Conservation (phyloP, 305 asterid genomes). For the Caryopteris hybrid region DNA sequence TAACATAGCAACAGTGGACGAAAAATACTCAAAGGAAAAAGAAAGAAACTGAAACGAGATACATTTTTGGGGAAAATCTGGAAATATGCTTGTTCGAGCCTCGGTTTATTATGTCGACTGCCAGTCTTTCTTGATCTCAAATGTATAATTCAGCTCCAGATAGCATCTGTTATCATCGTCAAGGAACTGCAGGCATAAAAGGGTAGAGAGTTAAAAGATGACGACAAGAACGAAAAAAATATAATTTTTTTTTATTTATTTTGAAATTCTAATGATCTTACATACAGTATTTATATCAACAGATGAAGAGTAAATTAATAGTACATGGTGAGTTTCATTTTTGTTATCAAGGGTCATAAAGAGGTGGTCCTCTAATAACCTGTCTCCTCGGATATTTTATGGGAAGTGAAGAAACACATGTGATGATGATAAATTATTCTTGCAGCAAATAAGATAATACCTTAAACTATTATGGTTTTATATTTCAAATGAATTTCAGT, state of each 20-base stretch:
- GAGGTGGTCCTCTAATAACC: conserved; percentile 9
- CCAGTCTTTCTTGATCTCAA: conserved; percentile 90
- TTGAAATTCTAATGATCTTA: too few relatives aligned
- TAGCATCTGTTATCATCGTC: conserved; percentile 82
- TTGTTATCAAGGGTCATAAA: conserved; percentile 12
- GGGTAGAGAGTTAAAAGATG: neutral
- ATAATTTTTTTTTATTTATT: neutral
- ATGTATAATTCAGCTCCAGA: conserved; percentile 85
- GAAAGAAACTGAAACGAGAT: conserved; percentile 24
- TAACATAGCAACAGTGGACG: conserved; percentile 20
- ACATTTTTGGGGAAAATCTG: conserved; percentile 15
- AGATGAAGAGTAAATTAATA: neutral
- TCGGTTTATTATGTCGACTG: conserved; percentile 29
- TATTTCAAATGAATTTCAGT: neutral
- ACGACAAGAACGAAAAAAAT: neutral
- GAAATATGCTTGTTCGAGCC: conserved; percentile 16
- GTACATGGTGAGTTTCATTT: neutral
- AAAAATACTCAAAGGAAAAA: conserved; percentile 1
- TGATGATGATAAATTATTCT: neutral
- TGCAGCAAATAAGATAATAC: neutral
- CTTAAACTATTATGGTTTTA: neutral
- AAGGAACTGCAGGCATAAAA: conserved; percentile 46
- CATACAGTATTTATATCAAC: neutral
- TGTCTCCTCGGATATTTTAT: neutral
- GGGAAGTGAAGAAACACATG: neutral